Base-by-base conservation (phyloP, 2,329 filamentous ascomycete species). In the Didymella sp. region DNA sequence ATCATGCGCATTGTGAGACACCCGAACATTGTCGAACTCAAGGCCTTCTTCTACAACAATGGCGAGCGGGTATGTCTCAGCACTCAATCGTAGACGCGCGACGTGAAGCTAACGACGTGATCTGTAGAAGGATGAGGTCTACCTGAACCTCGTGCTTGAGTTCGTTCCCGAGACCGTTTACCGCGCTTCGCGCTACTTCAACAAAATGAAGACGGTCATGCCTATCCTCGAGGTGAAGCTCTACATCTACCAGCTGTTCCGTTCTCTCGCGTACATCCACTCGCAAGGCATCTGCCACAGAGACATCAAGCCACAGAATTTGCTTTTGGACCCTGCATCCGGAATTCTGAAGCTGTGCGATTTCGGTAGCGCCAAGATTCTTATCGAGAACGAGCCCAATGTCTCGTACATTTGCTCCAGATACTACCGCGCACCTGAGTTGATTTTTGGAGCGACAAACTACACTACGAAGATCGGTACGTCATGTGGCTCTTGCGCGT, bases 151-250 rank as follows among this genome's bases (percentile, higher is more conserved):
- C 60, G 94, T 99, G 49, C 92, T 98, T 77, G 95, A 99, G 77
- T 99, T 92, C 72, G 95, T 99, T 46, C 95, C 95, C 47, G 95
- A 99, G 82, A 99, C 95, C 12, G 95, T 99, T 48, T 99, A 99
- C 79, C 89, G 95, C 73, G 95, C 95, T 40, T 98, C 95, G 63
- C 89, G 95, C 72, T 98, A 97, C 82, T 99, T 99, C 85, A 98
- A 96, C 85, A 99, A 99, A 84, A 89, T 98, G 89, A 99, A 98
- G 87, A 96, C 93, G 6, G 97, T 94, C 50, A 99, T 99, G 95
- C 95, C 95, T 15, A 96, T 94, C 70, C 87, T 99, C 69, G 95
- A 99, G 79, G 92, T 98, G 76, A 99, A 99, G 84, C 89, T 99
- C 62, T 99, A 98, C 84, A 99, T 94, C 76, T 99, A 99, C 81